These are phyloP conservation scores for Torulaspora microellipsoides DNA, from an alignment of 805 yeast genomes.

Conservation along the genomic window DNA sequence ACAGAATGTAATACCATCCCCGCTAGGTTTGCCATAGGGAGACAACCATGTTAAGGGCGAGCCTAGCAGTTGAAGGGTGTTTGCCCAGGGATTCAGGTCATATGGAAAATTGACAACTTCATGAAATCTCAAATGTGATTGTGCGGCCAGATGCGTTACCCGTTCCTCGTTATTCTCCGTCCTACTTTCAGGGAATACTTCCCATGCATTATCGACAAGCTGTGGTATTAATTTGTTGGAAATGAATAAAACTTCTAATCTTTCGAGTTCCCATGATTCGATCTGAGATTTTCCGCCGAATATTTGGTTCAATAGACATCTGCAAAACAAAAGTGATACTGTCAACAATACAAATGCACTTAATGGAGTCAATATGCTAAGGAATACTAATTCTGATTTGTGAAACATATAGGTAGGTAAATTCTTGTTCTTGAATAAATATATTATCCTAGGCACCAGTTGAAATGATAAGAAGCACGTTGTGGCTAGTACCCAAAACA, in stretches of 20 bases:
- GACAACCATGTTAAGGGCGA: slow-evolving; percentile 57
- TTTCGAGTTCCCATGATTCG: slow-evolving; percentile 87
- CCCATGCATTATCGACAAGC: slow-evolving; percentile 43
- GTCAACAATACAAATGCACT: slow-evolving; percentile 57
- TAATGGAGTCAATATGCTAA: slow-evolving; percentile 50
- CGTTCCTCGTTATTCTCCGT: slow-evolving; percentile 13
- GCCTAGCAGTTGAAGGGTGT: slow-evolving; percentile 54
- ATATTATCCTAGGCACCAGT: slow-evolving; percentile 38
- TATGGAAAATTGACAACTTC: slow-evolving; percentile 75
- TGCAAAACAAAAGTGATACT: slow-evolving; percentile 51
- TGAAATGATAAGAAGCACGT: slow-evolving; percentile 45
- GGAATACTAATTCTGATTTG: slow-evolving; percentile 49
- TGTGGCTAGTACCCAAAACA: slow-evolving; percentile 57
- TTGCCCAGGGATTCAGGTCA: slow-evolving; percentile 58
- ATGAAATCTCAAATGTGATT: slow-evolving; percentile 44
- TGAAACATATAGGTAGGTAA: slow-evolving; percentile 55
- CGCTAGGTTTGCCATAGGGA: slow-evolving; percentile 64
- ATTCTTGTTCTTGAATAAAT: slow-evolving; percentile 45
- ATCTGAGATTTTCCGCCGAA: slow-evolving; percentile 78
- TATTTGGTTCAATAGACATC: slow-evolving; percentile 55
- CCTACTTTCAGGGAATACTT: slow-evolving; percentile 36
- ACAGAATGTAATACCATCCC: slow-evolving; percentile 54
- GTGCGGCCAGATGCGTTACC: slow-evolving; percentile 13
- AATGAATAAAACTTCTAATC: slow-evolving; percentile 63
- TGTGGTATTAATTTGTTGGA: slow-evolving; percentile 43